Evolutionary conservation across 2,329 filamentous ascomycete genomes (phyloP).

Genomic region (Fusarium setosum): DNA sequence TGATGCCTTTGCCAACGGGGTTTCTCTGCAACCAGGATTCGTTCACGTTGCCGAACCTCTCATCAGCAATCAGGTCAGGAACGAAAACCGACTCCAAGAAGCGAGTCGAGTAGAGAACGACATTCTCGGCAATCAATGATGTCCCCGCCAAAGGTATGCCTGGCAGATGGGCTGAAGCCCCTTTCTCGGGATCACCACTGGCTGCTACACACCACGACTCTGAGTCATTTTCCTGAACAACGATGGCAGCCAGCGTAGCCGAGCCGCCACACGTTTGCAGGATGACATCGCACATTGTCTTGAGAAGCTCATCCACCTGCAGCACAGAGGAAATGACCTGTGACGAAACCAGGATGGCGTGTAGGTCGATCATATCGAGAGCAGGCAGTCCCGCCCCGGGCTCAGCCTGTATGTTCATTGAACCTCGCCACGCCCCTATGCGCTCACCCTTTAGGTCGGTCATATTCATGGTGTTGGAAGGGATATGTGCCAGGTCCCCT

Average conservation of each 20-base stretch:
- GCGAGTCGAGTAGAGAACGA: conserved; percentile 80
- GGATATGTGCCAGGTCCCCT: conserved; percentile 54
- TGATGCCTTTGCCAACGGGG: conserved; percentile 78
- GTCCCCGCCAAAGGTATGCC: conserved; percentile 74
- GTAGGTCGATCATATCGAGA: conserved; percentile 85
- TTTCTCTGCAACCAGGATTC: conserved; percentile 76
- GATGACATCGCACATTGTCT: conserved; percentile 86
- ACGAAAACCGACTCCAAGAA: conserved; percentile 82
- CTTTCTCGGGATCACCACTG: conserved; percentile 76
- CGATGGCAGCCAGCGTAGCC: conserved; percentile 78
- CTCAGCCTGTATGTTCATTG: conserved; percentile 65
- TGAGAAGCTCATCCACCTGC: conserved; percentile 78
- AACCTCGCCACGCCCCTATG: conserved; percentile 72
- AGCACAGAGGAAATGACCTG: conserved; percentile 84
- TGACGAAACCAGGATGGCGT: conserved; percentile 81
- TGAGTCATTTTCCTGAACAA: conserved; percentile 75
- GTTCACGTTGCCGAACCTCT: conserved; percentile 81
- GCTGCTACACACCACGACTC: conserved; percentile 79
- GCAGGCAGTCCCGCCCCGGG: conserved; percentile 74
- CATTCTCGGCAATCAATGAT: conserved; percentile 78
- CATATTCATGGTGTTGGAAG: conserved; percentile 54
- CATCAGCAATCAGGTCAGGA: conserved; percentile 78
- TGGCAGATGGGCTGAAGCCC: conserved; percentile 73
- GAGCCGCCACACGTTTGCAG: conserved; percentile 79
- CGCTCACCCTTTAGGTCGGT: conserved; percentile 66